These are phyloP conservation scores for Hansenula lynferdii DNA, from an alignment of 1,139 yeast genomes.

Conservation along the genomic window DNA sequence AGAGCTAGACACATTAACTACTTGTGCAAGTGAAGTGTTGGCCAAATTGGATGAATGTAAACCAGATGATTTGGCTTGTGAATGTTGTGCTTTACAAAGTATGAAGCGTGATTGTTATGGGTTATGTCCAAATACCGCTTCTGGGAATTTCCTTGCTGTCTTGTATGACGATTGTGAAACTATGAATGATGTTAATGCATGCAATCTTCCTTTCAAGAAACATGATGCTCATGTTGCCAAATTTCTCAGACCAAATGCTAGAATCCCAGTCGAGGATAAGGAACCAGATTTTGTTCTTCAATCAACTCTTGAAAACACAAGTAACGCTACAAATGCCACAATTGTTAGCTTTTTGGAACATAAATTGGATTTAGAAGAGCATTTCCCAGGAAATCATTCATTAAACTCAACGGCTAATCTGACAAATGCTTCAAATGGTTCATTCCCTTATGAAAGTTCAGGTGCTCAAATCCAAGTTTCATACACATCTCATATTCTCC, in stretches of 20 bases:
- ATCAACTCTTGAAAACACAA: constrained; percentile 15
- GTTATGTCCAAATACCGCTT: constrained; percentile 41
- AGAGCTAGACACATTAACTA: constrained; percentile 37
- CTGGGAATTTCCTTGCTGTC: constrained; percentile 42
- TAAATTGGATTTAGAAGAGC: neutral
- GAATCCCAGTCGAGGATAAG: constrained; percentile 21
- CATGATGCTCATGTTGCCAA: constrained; percentile 26
- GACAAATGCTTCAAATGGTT: neutral
- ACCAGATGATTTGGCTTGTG: constrained; percentile 50
- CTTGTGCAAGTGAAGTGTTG: constrained; percentile 43
- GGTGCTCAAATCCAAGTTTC: neutral
- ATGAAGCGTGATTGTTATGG: constrained; percentile 41
- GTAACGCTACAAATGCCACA: constrained; percentile 5
- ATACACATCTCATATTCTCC: neutral
- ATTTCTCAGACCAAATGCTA: constrained; percentile 21
- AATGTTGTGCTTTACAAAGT: constrained; percentile 50
- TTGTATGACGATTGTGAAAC: constrained; percentile 41
- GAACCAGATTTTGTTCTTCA: constrained; percentile 22
- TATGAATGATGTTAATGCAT: constrained; percentile 45
- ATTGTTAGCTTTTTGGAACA: constrained; percentile 5
- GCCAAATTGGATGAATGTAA: constrained; percentile 42
- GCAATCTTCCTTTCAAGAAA: constrained; percentile 45
- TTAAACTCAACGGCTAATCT: neutral
- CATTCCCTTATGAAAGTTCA: neutral
- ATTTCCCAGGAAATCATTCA: neutral